Evolutionary conservation across 257 asterid genomes (phyloP).

Genomic region (Ligustrum vulgare): DNA sequence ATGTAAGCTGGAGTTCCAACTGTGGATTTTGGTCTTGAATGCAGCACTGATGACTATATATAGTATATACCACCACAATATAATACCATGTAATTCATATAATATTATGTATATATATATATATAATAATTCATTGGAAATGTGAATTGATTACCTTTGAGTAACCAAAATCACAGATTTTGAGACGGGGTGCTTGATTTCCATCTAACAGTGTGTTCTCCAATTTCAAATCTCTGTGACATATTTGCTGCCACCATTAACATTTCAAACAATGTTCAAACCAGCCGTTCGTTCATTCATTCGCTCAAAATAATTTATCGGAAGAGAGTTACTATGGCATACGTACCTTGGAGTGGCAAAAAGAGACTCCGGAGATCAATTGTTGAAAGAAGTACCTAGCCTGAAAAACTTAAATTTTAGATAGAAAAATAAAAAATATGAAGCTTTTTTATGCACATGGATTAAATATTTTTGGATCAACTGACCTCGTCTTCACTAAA

Average conservation of each 20-base stretch:
- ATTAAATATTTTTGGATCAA: not conserved
- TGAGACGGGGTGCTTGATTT: conserved; percentile 69
- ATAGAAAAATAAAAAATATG: not conserved
- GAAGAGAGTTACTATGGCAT: not conserved
- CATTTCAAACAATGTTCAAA: not conserved
- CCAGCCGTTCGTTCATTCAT: too few relatives aligned
- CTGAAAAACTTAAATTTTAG: conserved; percentile 8
- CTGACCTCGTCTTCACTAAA: conserved; percentile 66
- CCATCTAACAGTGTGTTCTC: conserved; percentile 69
- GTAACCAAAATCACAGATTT: conserved; percentile 56
- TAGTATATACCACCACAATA: not conserved
- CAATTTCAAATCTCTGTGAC: conserved; percentile 73
- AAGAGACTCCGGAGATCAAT: conserved; percentile 52
- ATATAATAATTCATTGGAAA: too few relatives aligned
- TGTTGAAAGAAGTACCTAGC: conserved; percentile 63
- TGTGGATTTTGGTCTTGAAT: conserved; percentile 46
- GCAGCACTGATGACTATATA: conserved; percentile 63
- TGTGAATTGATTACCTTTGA: conserved; percentile 30
- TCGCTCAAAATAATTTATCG: too few relatives aligned
- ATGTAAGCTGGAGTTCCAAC: conserved; percentile 45
- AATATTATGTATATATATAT: too few relatives aligned
- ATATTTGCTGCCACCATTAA: conserved; percentile 55
- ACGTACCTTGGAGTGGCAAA: conserved; percentile 67
- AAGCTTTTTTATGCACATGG: too few relatives aligned
- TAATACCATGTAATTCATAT: not conserved